Conservation (phyloP, 2,329 filamentous ascomycete species). For the Polychaeton citri region DNA sequence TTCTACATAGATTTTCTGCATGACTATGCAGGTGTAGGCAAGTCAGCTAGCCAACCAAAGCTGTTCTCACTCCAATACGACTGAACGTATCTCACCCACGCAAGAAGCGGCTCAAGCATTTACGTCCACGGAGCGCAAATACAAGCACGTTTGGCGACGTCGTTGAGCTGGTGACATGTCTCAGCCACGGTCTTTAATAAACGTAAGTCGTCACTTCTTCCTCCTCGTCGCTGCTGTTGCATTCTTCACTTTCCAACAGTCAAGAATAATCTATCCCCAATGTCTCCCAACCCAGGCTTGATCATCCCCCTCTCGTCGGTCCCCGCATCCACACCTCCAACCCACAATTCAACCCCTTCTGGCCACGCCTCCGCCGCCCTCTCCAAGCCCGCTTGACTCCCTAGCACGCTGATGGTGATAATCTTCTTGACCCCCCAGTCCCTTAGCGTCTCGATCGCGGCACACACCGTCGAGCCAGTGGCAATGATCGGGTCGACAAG, state of each 20-base stretch:
- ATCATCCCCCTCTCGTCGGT: slow-evolving; percentile 78
- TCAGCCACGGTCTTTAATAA: no score
- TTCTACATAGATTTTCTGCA: no score
- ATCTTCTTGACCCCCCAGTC: slow-evolving; percentile 87
- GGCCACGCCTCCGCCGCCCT: slow-evolving; percentile 66
- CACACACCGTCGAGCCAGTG: slow-evolving; percentile 77
- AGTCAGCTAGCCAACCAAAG: no score
- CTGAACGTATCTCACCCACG: no score
- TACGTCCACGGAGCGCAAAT: no score
- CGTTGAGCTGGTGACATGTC: no score
- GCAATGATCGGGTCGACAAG: slow-evolving; percentile 87
- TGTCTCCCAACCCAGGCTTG: slow-evolving; percentile 76
- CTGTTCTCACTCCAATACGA: no score
- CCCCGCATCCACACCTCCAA: slow-evolving; percentile 63
- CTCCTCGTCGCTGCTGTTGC: no score
- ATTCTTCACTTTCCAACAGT: slow-evolving; percentile 65
- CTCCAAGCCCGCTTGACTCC: slow-evolving; percentile 54
- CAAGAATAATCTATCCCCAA: slow-evolving; percentile 80
- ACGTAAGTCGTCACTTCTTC: no score
- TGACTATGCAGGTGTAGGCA: no score
- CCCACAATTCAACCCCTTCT: slow-evolving; percentile 65
- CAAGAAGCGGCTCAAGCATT: no score
- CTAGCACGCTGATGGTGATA: slow-evolving; percentile 63
- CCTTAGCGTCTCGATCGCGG: slow-evolving; percentile 74
- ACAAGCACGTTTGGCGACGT: no score